A percentile compares a stretch with the other conserved stretches of the same genome.
phyloP scores from a whole-genome alignment of 2,329 filamentous ascomycete genomes.

The Geoglossum cookeanum region DNA sequence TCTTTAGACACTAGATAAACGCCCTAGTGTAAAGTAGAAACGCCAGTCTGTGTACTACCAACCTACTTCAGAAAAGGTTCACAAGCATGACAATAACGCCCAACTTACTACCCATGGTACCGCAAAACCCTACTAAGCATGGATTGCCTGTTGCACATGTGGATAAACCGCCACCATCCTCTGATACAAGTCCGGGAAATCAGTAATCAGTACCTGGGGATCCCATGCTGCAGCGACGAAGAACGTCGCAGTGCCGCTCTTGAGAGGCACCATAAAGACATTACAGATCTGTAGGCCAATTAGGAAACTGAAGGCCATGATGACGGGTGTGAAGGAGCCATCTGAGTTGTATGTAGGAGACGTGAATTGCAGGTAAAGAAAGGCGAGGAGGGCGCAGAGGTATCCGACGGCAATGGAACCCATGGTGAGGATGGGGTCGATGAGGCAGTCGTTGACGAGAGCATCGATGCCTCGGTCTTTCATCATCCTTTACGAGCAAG shows the following conservation, averaged over 20 bases:
- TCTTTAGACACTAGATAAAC: no score
- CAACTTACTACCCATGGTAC: no score
- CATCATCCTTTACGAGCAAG: conserved; percentile 40
- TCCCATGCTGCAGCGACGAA: conserved; percentile 62
- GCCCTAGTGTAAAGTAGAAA: no score
- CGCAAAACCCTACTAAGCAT: conserved; percentile 24
- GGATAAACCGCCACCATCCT: conserved; percentile 70
- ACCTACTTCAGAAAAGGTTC: no score
- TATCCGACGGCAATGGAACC: conserved; percentile 72
- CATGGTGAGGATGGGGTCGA: conserved; percentile 46
- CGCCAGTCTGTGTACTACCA: no score
- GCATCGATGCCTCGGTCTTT: conserved; percentile 82
- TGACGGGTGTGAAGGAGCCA: conserved; percentile 48
- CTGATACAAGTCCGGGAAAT: conserved; percentile 67
- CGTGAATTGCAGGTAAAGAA: conserved; percentile 72
- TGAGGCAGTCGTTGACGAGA: conserved; percentile 72
- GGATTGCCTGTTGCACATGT: conserved; percentile 60
- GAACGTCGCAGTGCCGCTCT: conserved; percentile 77
- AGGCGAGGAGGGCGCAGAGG: conserved; percentile 60
- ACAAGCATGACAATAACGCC: no score
- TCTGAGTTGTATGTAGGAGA: conserved; percentile 59
- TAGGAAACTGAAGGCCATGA: conserved; percentile 72
- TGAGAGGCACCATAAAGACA: conserved; percentile 73
- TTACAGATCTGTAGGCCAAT: conserved; percentile 82
- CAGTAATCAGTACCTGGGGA: conserved; percentile 52